These are phyloP conservation scores for Vitellaria paradoxa DNA, from an alignment of 179 eudicot species.

Conservation along the genomic window DNA sequence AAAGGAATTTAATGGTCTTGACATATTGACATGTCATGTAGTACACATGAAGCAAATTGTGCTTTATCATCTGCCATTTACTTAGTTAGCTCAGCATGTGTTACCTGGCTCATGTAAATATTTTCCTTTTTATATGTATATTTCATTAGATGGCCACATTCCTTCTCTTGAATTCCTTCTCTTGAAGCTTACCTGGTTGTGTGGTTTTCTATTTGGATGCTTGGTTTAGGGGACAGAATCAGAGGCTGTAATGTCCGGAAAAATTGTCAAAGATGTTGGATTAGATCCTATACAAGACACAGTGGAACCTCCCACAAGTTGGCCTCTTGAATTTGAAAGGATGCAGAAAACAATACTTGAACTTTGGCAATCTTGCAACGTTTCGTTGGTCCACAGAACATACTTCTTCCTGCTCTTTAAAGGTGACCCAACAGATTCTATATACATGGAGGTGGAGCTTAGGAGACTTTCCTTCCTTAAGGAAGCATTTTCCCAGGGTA, in stretches of 20 bases:
- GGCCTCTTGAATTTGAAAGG: conserved; percentile 60
- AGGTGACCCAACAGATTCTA: conserved; percentile 80
- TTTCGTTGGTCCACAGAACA: conserved; percentile 82
- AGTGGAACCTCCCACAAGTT: conserved; percentile 31
- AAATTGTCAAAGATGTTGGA: conserved; percentile 46
- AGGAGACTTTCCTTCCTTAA: conserved; percentile 77
- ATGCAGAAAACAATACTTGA: conserved; percentile 56
- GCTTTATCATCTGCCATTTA: too few species aligned
- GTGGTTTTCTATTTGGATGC: conserved; percentile 16
- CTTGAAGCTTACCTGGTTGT: conserved; percentile 20
- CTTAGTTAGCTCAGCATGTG: too few species aligned
- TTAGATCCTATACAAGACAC: conserved; percentile 44
- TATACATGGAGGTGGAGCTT: conserved; percentile 85
- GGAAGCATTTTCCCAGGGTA: conserved; percentile 59
- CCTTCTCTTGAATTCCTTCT: not conserved
- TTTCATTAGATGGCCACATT: too few species aligned
- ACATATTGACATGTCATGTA: too few species aligned
- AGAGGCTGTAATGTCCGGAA: conserved; percentile 33
- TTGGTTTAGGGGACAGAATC: conserved; percentile 22
- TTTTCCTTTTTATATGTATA: too few species aligned
- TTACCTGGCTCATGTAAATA: too few species aligned
- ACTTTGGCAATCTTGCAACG: conserved; percentile 80
- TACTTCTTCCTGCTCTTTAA: conserved; percentile 81
- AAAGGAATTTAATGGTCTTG: too few species aligned
- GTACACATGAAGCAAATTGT: too few species aligned